Conservation (phyloP, 2,329 filamentous ascomycete genomes). For the Epicoccum sorghinum region DNA sequence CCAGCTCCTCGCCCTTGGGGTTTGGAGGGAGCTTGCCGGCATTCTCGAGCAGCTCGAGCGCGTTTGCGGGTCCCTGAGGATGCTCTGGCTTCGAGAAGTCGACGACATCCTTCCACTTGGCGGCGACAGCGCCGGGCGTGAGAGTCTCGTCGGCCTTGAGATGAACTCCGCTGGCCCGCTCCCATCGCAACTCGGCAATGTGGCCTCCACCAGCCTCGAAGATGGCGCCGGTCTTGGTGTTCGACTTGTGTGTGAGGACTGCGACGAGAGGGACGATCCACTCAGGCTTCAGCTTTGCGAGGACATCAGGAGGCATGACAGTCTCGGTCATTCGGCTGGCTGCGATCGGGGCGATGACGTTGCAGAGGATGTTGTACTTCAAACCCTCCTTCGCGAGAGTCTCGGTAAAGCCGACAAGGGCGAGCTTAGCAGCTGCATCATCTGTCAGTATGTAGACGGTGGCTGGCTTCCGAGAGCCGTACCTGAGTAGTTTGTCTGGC, state of each 20-base stretch:
- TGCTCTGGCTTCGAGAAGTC: slow-evolving; percentile 87
- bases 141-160: slow-evolving; percentile 87
- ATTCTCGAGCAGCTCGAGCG: slow-evolving; percentile 69
- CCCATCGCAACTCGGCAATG: slow-evolving; percentile 92
- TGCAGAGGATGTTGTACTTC: slow-evolving; percentile 97
- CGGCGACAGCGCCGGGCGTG: slow-evolving; percentile 84
- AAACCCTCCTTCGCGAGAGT: slow-evolving; percentile 95
- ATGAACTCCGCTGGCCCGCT: slow-evolving; percentile 86
- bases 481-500: slow-evolving; percentile 93
- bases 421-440: slow-evolving; percentile 79
- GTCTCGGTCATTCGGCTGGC: slow-evolving; percentile 96
- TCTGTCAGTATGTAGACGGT: slow-evolving; percentile 29
- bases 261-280: slow-evolving; percentile 96
- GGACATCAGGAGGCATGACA: slow-evolving; percentile 90
- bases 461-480: slow-evolving; percentile 26
- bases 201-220: slow-evolving; percentile 95
- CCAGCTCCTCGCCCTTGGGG: slow-evolving; percentile 39
- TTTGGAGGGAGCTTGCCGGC: slow-evolving; percentile 38
- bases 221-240: slow-evolving; percentile 86
- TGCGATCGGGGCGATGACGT: slow-evolving; percentile 94
- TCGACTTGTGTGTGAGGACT: slow-evolving; percentile 83
- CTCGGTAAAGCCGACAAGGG: slow-evolving; percentile 95
- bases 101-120: slow-evolving; percentile 86
- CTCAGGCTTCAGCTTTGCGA: slow-evolving; percentile 84
- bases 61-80: slow-evolving; percentile 84